Evolutionary conservation across 2,329 filamentous ascomycete species (phyloP).

Genomic region (Neocucurbitaria cava): DNA sequence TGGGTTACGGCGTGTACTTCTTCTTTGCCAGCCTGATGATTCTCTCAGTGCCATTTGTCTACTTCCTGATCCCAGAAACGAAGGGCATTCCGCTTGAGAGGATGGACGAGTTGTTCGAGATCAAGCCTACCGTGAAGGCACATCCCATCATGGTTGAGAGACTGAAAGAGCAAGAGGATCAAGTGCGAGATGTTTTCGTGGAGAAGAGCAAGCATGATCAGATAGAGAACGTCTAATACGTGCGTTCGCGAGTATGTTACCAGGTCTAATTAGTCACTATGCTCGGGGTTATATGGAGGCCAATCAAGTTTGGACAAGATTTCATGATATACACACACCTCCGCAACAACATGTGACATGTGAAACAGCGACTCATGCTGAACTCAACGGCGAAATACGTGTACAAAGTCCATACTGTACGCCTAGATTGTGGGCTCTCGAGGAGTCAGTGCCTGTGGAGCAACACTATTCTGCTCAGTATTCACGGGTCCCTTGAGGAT

Average conservation of each 20-base stretch:
- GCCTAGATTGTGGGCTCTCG: too few relatives aligned
- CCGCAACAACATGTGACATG: too few relatives aligned
- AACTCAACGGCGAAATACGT: too few relatives aligned
- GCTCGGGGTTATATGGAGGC: background rate
- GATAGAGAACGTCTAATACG: background rate
- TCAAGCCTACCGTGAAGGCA: constrained; percentile 52
- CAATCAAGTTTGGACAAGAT: background rate
- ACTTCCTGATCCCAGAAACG: constrained; percentile 53
- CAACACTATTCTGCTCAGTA: too few relatives aligned
- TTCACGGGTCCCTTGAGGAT: too few relatives aligned
- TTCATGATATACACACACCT: too few relatives aligned
- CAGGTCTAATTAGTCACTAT: background rate
- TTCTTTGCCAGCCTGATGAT: constrained; percentile 59
- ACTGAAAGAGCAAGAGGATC: constrained; percentile 47
- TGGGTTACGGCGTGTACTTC: constrained; percentile 55
- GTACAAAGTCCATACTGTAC: too few relatives aligned
- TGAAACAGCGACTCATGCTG: too few relatives aligned
- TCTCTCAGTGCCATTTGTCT: constrained; percentile 48
- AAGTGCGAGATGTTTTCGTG: constrained; percentile 4
- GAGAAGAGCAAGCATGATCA: constrained; percentile 3
- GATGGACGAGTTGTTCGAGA: constrained; percentile 58
- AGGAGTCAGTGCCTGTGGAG: too few relatives aligned
- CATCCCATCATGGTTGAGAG: constrained; percentile 50
- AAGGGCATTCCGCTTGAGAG: constrained; percentile 56
- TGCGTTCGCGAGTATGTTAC: background rate